Evolutionary conservation across 164 flowering plant species (phyloP).

Genomic region (Protea cynaroides): DNA sequence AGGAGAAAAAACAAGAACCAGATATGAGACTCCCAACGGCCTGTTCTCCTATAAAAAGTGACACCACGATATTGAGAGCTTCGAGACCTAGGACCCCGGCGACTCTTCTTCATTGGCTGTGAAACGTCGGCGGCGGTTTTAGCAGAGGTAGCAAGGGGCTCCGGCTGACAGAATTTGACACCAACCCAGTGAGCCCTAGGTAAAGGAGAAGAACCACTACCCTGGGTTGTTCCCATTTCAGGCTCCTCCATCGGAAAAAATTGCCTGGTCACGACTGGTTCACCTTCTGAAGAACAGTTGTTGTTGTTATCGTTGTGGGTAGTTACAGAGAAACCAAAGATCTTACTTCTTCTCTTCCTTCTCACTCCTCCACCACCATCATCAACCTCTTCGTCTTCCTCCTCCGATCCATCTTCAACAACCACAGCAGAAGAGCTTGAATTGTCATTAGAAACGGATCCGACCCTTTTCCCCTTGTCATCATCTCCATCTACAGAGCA

Average conservation of each 20-base stretch:
- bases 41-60: constrained; percentile 73
- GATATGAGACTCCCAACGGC: constrained; percentile 98
- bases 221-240: constrained; percentile 15
- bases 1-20: constrained; percentile 40
- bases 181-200: constrained; percentile 92
- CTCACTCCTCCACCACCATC: not conserved
- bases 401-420: constrained; percentile 53
- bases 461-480: constrained; percentile 49
- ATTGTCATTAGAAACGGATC: constrained; percentile 44
- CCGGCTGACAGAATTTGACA: constrained; percentile 69
- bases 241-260: constrained; percentile 71
- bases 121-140: constrained; percentile 22
- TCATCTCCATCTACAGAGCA: constrained; percentile 29
- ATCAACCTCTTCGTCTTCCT: constrained; percentile 23
- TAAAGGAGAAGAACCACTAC: constrained; percentile 21
- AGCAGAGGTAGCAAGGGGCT: constrained; percentile 14
- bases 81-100: constrained; percentile 93
- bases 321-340: constrained; percentile 56
- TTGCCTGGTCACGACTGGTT: constrained; percentile 56
- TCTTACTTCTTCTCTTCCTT: constrained; percentile 27
- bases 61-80: constrained; percentile 85
- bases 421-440: constrained; percentile 71
- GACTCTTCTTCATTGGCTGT: constrained; percentile 80
- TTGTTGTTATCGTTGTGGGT: constrained; percentile 12
- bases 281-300: constrained; percentile 16